Conservation (phyloP, 2,329 filamentous ascomycete species). For the Chaetomium sp. region DNA sequence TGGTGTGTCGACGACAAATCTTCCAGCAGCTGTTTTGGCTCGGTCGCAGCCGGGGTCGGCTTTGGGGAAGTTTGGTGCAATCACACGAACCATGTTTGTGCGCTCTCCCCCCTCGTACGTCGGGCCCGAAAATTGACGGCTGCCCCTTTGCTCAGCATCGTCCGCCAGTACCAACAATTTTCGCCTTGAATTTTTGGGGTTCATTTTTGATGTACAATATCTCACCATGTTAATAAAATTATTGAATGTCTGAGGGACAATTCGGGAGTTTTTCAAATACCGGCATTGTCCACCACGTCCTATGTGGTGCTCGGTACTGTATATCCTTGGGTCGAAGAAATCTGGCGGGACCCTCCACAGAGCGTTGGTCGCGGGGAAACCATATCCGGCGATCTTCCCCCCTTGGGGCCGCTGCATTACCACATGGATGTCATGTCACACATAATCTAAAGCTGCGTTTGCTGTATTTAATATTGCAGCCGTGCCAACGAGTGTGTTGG, state of each 20-base stretch:
- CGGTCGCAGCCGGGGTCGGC: too few relatives aligned
- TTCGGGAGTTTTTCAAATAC: constrained; percentile 1
- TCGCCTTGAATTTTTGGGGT: not conserved
- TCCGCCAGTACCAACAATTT: not conserved
- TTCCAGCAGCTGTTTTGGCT: too few relatives aligned
- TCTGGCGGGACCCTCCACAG: too few relatives aligned
- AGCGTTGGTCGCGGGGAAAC: not conserved
- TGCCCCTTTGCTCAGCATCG: not conserved
- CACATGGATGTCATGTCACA: not conserved
- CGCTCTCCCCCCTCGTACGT: too few relatives aligned
- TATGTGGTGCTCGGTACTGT: too few relatives aligned
- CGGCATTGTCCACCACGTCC: not conserved
- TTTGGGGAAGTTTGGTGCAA: too few relatives aligned
- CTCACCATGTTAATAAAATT: not conserved
- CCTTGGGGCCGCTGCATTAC: not conserved
- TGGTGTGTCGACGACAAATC: too few relatives aligned
- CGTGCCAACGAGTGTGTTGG: too few relatives aligned
- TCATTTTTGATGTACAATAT: not conserved
- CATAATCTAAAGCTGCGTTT: too few relatives aligned
- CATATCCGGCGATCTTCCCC: not conserved
- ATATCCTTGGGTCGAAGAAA: too few relatives aligned
- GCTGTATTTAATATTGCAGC: too few relatives aligned
- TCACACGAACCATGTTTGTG: too few relatives aligned
- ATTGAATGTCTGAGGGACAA: not conserved
- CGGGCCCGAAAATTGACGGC: not conserved